Evolutionary conservation across 2,329 filamentous ascomycete species (phyloP).

Genomic region (Xylariaceae sp.): DNA sequence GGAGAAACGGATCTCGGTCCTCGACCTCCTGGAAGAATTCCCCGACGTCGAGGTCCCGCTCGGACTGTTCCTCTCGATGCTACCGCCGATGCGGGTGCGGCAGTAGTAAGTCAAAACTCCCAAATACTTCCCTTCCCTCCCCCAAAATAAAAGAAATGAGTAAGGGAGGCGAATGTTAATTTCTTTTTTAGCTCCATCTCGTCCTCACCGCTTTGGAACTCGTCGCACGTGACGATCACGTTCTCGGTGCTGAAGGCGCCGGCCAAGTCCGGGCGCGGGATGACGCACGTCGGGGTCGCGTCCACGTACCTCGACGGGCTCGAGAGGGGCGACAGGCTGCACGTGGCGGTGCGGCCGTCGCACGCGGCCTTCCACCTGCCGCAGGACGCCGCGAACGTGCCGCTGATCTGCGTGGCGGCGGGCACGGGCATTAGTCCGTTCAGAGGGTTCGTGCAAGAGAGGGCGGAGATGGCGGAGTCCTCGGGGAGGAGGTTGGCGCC

Average conservation of each 20-base stretch:
- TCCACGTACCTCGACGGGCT: slow-evolving; percentile 54
- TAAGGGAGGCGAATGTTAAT: slow-evolving; percentile 13
- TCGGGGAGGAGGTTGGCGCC: slow-evolving; percentile 53
- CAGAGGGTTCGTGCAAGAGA: slow-evolving; percentile 39
- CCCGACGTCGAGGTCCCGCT: slow-evolving; percentile 56
- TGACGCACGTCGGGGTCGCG: slow-evolving; percentile 54
- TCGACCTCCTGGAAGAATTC: slow-evolving; percentile 66
- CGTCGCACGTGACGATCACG: slow-evolving; percentile 56
- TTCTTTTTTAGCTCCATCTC: slow-evolving; percentile 54
- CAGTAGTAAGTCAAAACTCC: slow-evolving; percentile 54
- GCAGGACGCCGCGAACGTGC: slow-evolving; percentile 37
- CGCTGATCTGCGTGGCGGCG: slow-evolving; percentile 46
- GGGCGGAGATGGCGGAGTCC: slow-evolving; percentile 44
- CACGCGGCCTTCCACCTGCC: slow-evolving; percentile 46
- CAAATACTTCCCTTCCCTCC: too few species aligned
- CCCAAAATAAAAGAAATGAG: slow-evolving; percentile 32
- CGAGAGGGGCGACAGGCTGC: slow-evolving; percentile 35
- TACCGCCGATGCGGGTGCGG: slow-evolving; percentile 72
- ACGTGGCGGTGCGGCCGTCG: slow-evolving; percentile 34
- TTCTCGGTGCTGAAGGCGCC: slow-evolving; percentile 60
- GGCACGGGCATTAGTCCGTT: slow-evolving; percentile 47
- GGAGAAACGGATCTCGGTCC: slow-evolving; percentile 55
- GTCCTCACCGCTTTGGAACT: slow-evolving; percentile 60
- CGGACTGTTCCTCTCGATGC: slow-evolving; percentile 61
- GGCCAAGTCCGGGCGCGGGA: slow-evolving; percentile 44